A percentile compares a stretch with the other conserved stretches of the same genome.
Conservation (phyloP, 179 eudicot species). For the Camellia oleifera region DNA sequence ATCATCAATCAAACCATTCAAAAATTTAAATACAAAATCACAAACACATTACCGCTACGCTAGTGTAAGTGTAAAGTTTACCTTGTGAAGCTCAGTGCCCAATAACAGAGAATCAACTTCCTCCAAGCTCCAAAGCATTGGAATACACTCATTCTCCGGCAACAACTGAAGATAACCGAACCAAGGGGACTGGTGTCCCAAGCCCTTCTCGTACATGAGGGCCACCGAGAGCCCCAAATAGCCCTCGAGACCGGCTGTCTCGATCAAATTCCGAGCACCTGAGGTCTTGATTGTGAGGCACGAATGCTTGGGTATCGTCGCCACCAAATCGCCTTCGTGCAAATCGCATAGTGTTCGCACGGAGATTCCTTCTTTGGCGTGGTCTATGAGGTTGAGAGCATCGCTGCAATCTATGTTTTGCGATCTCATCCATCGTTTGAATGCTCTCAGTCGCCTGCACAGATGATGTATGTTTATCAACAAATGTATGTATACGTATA, state of each 20-base stretch:
- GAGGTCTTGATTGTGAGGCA: conserved; percentile 75
- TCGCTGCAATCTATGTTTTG: conserved; percentile 55
- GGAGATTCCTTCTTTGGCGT: conserved; percentile 32
- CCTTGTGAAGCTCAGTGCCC: conserved; percentile 94
- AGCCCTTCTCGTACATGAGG: conserved; percentile 78
- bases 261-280: conserved; percentile 50
- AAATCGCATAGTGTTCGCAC: conserved; percentile 53
- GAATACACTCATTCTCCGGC: conserved; percentile 55
- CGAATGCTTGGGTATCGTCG: conserved; percentile 66
- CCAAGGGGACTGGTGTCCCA: conserved; percentile 71
- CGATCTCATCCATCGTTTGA: conserved; percentile 77
- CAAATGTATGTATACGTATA: neutral
- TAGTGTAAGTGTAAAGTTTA: conserved; percentile 6
- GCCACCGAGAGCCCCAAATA: conserved; percentile 63
- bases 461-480: neutral
- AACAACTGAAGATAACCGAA: conserved; percentile 62
- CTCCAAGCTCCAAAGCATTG: conserved; percentile 70
- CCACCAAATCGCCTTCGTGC: conserved; percentile 64
- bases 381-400: conserved; percentile 42
- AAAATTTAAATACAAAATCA: too few relatives aligned
- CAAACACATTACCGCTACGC: too few relatives aligned
- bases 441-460: conserved; percentile 60
- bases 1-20: too few relatives aligned
- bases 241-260: conserved; percentile 53
- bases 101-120: conserved; percentile 57